Evolutionary conservation across 106 monocot species (phyloP), one percentile per base, ranked within the genome.

Genomic region (Phalaenopsis aphrodite): DNA sequence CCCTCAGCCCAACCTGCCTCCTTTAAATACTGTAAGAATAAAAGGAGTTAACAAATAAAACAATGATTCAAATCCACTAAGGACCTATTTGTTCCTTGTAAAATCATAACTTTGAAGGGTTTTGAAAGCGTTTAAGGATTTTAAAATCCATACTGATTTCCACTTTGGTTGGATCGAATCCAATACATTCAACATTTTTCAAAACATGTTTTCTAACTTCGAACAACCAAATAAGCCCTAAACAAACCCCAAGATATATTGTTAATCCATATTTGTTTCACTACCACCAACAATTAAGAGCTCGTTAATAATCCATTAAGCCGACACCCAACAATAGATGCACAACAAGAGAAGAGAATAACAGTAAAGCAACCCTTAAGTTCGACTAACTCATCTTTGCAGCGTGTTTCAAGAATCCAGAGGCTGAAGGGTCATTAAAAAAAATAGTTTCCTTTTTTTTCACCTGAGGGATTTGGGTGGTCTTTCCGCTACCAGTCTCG

Each of bases 391-490:
- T 39, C 9, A 3, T 41, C 17, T 71, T 71, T 41, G 41, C 39
- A 38, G 41, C 10, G 2, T 38, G 14, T 71, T 71, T 71, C 14
- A 76, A 52, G 2, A 23, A 57, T 17, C 57, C 8, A 68, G n/a
- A 65, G 3, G 2, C 39, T 43, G 47, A 19, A 19, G 14, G 48
- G 61, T 75, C 6, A 10, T 6, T 42, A 16, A 19, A 45, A 2
- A 12, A 75, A 30, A 18, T 30, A 36, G 19, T 15, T 30, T 61
- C 21, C 3, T 58, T 37, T 47, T 73, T 73, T 38, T 48, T 24
- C 41, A 96, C 97, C 94, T 98, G 98, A 5, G 98, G 98, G 18
- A 98, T 94, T 82, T 98, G 98, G 19, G 98, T 98, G 78, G 98
- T 94, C 84, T 98, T 98, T 0, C 94, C 98, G 77, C 94, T 94